Conservation (phyloP, 805 yeast species). For the Wickerhamiella bombiphila region DNA sequence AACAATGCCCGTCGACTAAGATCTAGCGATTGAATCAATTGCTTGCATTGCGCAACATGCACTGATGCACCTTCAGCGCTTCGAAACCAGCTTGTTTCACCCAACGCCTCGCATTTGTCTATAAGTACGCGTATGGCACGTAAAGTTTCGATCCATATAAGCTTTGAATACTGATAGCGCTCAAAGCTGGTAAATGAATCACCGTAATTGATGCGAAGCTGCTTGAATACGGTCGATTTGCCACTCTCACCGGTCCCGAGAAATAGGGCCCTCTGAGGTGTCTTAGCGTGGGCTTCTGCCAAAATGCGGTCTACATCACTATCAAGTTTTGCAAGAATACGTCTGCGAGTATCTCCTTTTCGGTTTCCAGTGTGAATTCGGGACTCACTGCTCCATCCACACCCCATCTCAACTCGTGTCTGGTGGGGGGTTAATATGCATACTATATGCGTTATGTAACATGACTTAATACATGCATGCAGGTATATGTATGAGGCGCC, state of each 20-base stretch:
- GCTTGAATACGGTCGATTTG: conserved; percentile 66
- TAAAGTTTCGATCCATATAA: conserved; percentile 85
- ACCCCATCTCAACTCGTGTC: neutral
- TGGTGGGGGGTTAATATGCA: too few species aligned
- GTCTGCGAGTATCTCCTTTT: neutral
- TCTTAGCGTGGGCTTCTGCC: conserved; percentile 7
- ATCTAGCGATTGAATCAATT: conserved; percentile 13
- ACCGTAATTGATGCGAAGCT: conserved; percentile 70
- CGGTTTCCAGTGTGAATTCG: neutral
- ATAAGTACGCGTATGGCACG: conserved; percentile 69
- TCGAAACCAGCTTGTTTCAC: neutral
- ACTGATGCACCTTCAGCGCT: neutral
- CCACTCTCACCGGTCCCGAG: conserved; percentile 77
- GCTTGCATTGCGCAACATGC: neutral
- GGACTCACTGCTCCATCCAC: neutral
- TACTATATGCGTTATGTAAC: too few species aligned
- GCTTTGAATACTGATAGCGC: conserved; percentile 62
- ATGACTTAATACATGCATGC: too few species aligned
- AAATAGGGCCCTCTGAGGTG: conserved; percentile 34
- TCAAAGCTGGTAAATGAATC: conserved; percentile 74
- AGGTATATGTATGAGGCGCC: too few species aligned
- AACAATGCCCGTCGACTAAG: conserved; percentile 24
- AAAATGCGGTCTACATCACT: conserved; percentile 32
- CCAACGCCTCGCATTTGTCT: conserved; percentile 21
- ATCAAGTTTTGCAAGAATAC: conserved; percentile 25